Percentiles rank a stretch among this genome's conserved stretches.
Evolutionary conservation across 371 early-diverging fungal species (phyloP).

Genomic region (Cokeromyces recurvatus): DNA sequence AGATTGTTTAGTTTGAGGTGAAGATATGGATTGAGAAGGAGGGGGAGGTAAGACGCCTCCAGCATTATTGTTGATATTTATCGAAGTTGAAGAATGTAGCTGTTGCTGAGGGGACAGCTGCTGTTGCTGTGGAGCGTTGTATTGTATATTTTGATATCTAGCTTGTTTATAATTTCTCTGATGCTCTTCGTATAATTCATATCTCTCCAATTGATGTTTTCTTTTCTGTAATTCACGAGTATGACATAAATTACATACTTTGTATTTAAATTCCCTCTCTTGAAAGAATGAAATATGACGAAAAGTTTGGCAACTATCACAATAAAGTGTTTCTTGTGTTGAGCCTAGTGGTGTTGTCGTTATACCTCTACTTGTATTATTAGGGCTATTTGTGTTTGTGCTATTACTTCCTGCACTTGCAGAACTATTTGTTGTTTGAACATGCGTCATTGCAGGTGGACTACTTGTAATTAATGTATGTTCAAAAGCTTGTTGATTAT

Average conservation of each 20-base stretch:
- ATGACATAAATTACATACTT: conserved; percentile 17
- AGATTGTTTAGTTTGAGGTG: too few relatives aligned
- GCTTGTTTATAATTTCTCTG: conserved; percentile 16
- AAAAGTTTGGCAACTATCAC: conserved; percentile 26
- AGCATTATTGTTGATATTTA: too few relatives aligned
- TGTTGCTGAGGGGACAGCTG: background rate
- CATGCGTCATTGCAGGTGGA: too few relatives aligned
- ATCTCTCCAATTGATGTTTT: conserved; percentile 19
- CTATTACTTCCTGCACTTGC: too few relatives aligned
- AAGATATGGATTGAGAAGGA: too few relatives aligned
- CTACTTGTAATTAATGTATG: background rate
- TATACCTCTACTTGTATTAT: background rate
- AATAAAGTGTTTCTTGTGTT: conserved; percentile 13
- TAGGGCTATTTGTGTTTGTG: background rate
- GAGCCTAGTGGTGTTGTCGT: conserved; percentile 1
- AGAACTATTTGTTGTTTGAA: too few relatives aligned
- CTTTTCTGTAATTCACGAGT: conserved; percentile 19
- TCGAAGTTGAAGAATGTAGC: background rate
- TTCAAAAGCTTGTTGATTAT: background rate
- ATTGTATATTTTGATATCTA: conserved; percentile 5
- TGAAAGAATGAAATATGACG: conserved; percentile 11
- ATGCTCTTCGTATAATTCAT: conserved; percentile 21
- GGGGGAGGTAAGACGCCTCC: too few relatives aligned
- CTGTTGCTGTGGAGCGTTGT: conserved; percentile 2
- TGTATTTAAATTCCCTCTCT: conserved; percentile 17